These are phyloP conservation scores for Teratosphaeria epicoccoides DNA, from an alignment of 2,329 filamentous ascomycete species.

Conservation along the genomic window DNA sequence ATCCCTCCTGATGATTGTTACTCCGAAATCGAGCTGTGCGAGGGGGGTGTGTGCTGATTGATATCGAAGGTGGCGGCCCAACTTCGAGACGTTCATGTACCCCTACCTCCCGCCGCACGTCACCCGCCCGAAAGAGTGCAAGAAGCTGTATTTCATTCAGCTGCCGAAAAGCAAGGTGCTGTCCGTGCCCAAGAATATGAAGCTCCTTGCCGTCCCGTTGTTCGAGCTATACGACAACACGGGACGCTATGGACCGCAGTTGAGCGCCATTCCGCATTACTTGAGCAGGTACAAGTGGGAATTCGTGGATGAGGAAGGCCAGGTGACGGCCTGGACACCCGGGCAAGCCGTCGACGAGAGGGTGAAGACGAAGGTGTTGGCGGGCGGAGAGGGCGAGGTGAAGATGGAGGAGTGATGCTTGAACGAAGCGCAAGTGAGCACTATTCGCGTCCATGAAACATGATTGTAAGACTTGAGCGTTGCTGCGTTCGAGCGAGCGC, in stretches of 20 bases:
- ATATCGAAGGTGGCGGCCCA: slow-evolving; percentile 63
- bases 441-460: too few relatives aligned
- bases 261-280: slow-evolving; percentile 91
- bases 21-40: too few relatives aligned
- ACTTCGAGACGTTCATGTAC: slow-evolving; percentile 99
- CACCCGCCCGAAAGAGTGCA: slow-evolving; percentile 94
- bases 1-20: too few relatives aligned
- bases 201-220: slow-evolving; percentile 87
- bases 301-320: slow-evolving; percentile 86
- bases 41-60: not conserved
- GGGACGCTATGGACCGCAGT: slow-evolving; percentile 83
- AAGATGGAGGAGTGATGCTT: slow-evolving; percentile 4
- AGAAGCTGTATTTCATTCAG: slow-evolving; percentile 97
- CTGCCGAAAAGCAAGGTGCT: slow-evolving; percentile 87
- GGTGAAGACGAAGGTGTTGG: slow-evolving; percentile 23
- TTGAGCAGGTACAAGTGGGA: slow-evolving; percentile 95
- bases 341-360: slow-evolving; percentile 20
- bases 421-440: not conserved
- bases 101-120: slow-evolving; percentile 95
- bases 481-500: not conserved
- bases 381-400: slow-evolving; percentile 16
- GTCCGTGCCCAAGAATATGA: slow-evolving; percentile 99
- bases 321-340: slow-evolving; percentile 49
- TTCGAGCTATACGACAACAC: slow-evolving; percentile 99
- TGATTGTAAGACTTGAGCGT: not conserved